Conservation (phyloP, 257 asterid genomes). For the Nicotiana attenuata region DNA sequence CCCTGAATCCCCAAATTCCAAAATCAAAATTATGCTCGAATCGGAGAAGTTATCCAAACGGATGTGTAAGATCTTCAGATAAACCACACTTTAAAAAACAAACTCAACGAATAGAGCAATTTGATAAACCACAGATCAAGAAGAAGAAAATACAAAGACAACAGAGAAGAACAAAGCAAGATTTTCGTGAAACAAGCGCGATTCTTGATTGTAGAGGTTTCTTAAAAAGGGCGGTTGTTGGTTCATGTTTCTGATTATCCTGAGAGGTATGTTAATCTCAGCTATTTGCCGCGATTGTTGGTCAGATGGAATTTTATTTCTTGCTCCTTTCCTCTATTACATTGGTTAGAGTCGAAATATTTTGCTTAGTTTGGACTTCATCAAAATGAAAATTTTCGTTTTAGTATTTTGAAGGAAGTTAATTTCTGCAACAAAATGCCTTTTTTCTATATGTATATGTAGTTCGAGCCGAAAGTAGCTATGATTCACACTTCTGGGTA, state of each 20-base stretch:
- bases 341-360: too few relatives aligned
- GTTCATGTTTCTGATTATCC: neutral
- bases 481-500: neutral
- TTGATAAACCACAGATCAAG: neutral
- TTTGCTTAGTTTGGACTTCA: too few relatives aligned
- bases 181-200: neutral
- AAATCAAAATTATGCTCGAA: too few relatives aligned
- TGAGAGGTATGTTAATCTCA: neutral
- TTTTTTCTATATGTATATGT: neutral
- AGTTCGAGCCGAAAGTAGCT: too few relatives aligned
- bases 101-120: neutral
- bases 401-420: too few relatives aligned
- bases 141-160: neutral
- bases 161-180: neutral
- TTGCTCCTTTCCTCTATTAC: too few relatives aligned
- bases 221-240: neutral
- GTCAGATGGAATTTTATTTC: too few relatives aligned
- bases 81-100: neutral
- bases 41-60: too few relatives aligned
- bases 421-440: too few relatives aligned
- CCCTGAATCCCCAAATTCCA: too few relatives aligned
- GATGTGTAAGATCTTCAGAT: neutral
- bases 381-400: too few relatives aligned
- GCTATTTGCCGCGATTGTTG: too few relatives aligned
- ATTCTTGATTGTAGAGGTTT: neutral